Conservation (phyloP, 495 filamentous ascomycete species). For the Penicillium angulare region DNA sequence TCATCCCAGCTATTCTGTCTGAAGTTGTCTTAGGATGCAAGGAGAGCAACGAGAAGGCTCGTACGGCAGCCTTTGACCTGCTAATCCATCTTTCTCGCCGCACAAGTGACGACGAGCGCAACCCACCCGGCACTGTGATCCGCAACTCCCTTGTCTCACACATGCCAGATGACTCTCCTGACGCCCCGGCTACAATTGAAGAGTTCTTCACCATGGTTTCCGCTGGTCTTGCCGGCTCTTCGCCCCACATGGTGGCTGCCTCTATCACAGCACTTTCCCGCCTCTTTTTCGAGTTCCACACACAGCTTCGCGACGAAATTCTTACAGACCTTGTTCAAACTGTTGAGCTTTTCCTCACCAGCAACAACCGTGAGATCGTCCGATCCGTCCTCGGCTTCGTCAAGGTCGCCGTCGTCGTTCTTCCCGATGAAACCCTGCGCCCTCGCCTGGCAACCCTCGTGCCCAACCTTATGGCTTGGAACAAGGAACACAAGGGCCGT, state of each 20-base stretch:
- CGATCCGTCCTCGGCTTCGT: conserved; percentile 90
- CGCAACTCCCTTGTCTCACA: conserved; percentile 80
- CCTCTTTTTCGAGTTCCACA: conserved; percentile 83
- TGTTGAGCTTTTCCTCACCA: conserved; percentile 90
- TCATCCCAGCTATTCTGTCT: conserved; percentile 85
- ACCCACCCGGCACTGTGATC: conserved; percentile 66
- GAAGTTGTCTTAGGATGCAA: conserved; percentile 95
- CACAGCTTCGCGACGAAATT: conserved; percentile 54
- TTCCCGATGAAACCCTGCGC: conserved; percentile 72
- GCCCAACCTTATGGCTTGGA: conserved; percentile 91
- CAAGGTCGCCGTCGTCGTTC: conserved; percentile 87
- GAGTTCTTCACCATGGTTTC: conserved; percentile 99
- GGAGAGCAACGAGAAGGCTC: conserved; percentile 92
- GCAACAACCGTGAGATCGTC: conserved; percentile 94
- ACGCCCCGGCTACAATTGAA: conserved; percentile 74
- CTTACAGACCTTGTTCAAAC: conserved; percentile 82
- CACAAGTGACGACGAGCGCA: conserved; percentile 56
- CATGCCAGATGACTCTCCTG: conserved; percentile 77
- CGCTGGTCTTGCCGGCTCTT: conserved; percentile 84
- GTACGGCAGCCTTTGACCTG: conserved; percentile 84
- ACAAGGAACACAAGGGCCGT: conserved; percentile 94
- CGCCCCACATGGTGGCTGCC: conserved; percentile 94
- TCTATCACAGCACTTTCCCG: conserved; percentile 89
- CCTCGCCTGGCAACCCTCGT: conserved; percentile 72
- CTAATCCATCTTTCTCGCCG: conserved; percentile 84